A percentile compares a stretch with the other conserved stretches of the same genome.
These are phyloP conservation scores for Microdochium bolleyi DNA, from an alignment of 2,329 filamentous ascomycete genomes.

Conservation along the genomic window DNA sequence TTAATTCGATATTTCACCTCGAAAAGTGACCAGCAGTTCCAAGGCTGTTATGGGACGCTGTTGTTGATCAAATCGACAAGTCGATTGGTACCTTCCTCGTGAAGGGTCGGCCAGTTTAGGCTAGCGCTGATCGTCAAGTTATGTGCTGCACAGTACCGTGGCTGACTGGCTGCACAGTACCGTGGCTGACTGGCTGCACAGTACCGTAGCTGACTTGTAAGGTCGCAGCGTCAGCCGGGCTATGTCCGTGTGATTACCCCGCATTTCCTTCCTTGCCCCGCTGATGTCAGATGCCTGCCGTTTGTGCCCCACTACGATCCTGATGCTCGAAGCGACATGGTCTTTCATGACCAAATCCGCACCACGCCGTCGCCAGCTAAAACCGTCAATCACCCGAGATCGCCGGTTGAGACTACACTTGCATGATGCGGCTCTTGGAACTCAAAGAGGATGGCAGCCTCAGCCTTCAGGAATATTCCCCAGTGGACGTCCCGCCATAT, in stretches of 20 bases:
- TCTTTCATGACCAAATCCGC: too few relatives aligned
- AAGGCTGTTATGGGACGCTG: not conserved
- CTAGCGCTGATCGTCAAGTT: not conserved
- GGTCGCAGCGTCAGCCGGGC: not conserved
- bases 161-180: not conserved
- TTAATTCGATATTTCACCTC: not conserved
- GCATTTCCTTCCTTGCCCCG: too few relatives aligned
- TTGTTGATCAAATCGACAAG: not conserved
- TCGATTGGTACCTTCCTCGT: too few relatives aligned
- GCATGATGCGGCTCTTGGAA: not conserved
- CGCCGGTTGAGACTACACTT: not conserved
- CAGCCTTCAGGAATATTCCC: too few relatives aligned
- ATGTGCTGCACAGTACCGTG: not conserved
- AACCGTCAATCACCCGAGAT: not conserved
- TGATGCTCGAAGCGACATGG: not conserved
- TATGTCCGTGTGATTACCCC: not conserved
- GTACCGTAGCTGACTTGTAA: not conserved
- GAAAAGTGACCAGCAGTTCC: not conserved
- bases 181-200: not conserved
- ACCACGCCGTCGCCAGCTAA: not conserved
- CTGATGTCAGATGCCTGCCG: not conserved
- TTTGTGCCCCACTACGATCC: not conserved
- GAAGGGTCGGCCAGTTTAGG: not conserved
- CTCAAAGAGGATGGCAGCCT: not conserved
- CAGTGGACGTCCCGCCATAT: constrained; percentile 1